Evolutionary conservation across 352 stramenopile species (phyloP).

Genomic region (Globisporangium perplexum): DNA sequence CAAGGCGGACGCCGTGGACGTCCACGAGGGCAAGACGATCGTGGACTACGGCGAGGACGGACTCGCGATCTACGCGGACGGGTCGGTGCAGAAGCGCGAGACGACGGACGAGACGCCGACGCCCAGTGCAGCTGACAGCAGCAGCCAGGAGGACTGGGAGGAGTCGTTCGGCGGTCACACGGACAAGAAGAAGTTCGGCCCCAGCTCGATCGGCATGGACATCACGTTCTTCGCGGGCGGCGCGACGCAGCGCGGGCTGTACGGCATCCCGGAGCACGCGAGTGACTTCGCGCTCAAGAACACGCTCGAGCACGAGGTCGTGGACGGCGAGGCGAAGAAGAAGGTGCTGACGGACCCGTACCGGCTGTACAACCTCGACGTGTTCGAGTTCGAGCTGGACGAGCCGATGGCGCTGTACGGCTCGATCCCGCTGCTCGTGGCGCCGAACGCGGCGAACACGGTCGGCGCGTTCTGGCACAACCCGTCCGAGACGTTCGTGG

Average conservation of each 20-base stretch:
- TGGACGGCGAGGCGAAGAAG: constrained; percentile 10
- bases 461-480: constrained; percentile 99
- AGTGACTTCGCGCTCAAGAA: constrained; percentile 91
- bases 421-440: constrained; percentile 66
- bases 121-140: constrained; percentile 8
- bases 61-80: constrained; percentile 95
- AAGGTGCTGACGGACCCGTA: constrained; percentile 91
- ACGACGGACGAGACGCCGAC: constrained; percentile 13
- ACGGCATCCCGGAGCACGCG: constrained; percentile 97
- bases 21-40: constrained; percentile 90
- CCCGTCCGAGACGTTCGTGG: constrained; percentile 98
- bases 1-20: constrained; percentile 31
- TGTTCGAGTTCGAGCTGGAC: constrained; percentile 99
- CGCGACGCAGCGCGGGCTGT: constrained; percentile 71
- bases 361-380: constrained; percentile 98
- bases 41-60: constrained; percentile 98
- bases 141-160: constrained; percentile 86
- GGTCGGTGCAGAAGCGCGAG: constrained; percentile 71
- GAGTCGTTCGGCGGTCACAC: constrained; percentile 95
- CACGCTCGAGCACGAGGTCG: constrained; percentile 54
- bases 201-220: constrained; percentile 95
- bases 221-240: constrained; percentile 85
- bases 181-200: constrained; percentile 78
- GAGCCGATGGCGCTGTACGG: constrained; percentile 99
- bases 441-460: constrained; percentile 63